A percentile compares a stretch with the other conserved stretches of the same genome.
phyloP scores from a whole-genome alignment of 768 basidiomycete species.

The Leccinum aurantiacum region DNA sequence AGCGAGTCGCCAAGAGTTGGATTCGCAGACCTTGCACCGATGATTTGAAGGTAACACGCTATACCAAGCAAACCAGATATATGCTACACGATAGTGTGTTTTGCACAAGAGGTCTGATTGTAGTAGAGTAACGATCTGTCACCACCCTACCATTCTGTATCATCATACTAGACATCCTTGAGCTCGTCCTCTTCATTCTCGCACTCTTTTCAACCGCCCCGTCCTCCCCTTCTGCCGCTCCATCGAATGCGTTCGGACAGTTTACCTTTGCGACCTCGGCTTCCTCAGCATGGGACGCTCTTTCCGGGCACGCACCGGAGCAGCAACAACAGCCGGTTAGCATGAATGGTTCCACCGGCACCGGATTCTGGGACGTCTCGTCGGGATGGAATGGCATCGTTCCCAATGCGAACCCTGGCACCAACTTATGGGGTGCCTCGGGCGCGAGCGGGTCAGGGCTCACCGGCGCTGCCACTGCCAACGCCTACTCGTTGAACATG shows the following conservation, averaged over 20 bases:
- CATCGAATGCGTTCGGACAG: slow-evolving; percentile 31
- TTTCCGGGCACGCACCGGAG: background rate
- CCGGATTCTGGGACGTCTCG: slow-evolving; percentile 62
- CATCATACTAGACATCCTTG: too few species aligned
- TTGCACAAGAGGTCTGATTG: too few species aligned
- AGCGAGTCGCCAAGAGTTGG: too few species aligned
- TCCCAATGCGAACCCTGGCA: slow-evolving; percentile 27
- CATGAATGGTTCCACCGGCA: slow-evolving; percentile 46
- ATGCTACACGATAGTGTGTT: too few species aligned
- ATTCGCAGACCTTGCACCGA: too few species aligned
- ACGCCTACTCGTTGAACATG: background rate
- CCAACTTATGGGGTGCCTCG: slow-evolving; percentile 37
- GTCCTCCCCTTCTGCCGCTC: slow-evolving; percentile 11
- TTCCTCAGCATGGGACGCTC: slow-evolving; percentile 25
- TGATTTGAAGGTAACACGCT: too few species aligned
- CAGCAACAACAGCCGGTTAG: slow-evolving; percentile 39
- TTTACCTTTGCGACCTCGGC: background rate
- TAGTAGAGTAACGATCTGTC: too few species aligned
- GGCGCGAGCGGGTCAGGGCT: background rate
- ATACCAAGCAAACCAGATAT: too few species aligned
- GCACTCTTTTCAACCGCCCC: slow-evolving; percentile 48
- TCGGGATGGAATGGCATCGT: slow-evolving; percentile 52
- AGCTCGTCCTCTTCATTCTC: slow-evolving; percentile 41
- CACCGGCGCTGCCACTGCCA: background rate
- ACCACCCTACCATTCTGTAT: too few species aligned